Evolutionary conservation across 2,329 filamentous ascomycete genomes (phyloP).

Genomic region (Bipolaris sorokiniana): DNA sequence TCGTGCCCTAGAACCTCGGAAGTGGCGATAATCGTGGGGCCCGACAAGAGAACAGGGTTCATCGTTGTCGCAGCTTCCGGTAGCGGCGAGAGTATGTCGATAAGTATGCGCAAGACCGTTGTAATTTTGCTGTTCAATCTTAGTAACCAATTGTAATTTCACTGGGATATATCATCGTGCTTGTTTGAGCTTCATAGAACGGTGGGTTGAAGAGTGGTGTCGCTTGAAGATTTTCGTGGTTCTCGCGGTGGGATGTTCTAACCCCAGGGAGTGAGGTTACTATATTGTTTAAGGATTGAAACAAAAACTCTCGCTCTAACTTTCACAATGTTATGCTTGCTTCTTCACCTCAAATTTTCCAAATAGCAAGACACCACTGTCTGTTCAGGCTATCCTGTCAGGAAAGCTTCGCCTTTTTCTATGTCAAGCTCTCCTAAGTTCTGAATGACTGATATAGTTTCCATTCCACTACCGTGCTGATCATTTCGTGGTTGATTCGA

Average conservation of each 20-base stretch:
- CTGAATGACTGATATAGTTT: not conserved
- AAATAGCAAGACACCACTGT: not conserved
- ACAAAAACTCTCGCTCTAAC: too few species aligned
- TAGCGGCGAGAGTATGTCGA: not conserved
- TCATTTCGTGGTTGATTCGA: not conserved
- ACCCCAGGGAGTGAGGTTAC: slow-evolving; percentile 3
- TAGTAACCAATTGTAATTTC: not conserved
- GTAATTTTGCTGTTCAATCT: not conserved
- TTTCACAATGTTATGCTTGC: too few species aligned
- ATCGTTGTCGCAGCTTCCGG: not conserved
- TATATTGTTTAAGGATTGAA: too few species aligned
- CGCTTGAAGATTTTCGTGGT: slow-evolving; percentile 10
- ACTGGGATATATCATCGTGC: not conserved
- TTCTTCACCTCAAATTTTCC: too few species aligned
- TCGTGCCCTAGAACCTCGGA: not conserved
- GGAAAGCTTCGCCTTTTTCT: not conserved
- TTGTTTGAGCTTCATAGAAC: not conserved
- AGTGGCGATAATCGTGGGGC: not conserved
- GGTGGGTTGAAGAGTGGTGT: not conserved
- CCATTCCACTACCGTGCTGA: not conserved
- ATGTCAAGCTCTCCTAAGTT: not conserved
- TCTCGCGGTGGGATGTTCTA: slow-evolving; percentile 13
- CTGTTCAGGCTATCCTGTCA: not conserved
- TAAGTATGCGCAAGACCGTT: not conserved
- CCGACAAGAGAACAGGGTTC: not conserved